Percentiles rank a stretch among this genome's conserved stretches.
Evolutionary conservation across 139 green algal species (phyloP).

Genomic region (Picochlorum sp.): DNA sequence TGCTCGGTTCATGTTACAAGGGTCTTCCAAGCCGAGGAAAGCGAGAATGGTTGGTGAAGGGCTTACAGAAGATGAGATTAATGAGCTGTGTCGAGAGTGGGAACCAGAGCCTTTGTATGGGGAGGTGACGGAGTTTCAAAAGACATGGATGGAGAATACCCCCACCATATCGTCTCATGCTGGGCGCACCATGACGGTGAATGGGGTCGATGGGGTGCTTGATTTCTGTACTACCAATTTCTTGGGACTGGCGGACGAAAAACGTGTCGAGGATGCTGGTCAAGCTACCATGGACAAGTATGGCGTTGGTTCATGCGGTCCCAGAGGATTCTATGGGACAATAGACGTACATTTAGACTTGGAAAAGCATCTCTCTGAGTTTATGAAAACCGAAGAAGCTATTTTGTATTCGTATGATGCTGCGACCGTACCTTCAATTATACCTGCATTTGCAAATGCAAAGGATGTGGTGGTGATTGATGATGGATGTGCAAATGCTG

Average conservation of each 20-base stretch:
- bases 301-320: slow-evolving; percentile 90
- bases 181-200: slow-evolving; percentile 25
- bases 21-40: slow-evolving; percentile 36
- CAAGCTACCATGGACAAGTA: slow-evolving; percentile 76
- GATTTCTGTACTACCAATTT: slow-evolving; percentile 85
- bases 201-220: slow-evolving; percentile 44
- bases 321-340: slow-evolving; percentile 98
- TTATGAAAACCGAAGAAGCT: slow-evolving; percentile 72
- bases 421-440: slow-evolving; percentile 75
- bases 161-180: slow-evolving; percentile 1
- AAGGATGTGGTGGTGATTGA: slow-evolving; percentile 84
- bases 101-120: slow-evolving; percentile 68
- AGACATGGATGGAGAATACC: slow-evolving; percentile 8
- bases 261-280: slow-evolving; percentile 23
- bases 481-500: slow-evolving; percentile 60
- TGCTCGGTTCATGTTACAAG: slow-evolving; percentile 62
- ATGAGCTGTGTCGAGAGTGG: slow-evolving; percentile 80
- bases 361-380: slow-evolving; percentile 60
- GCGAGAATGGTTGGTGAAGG: slow-evolving; percentile 28
- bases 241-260: slow-evolving; percentile 58
- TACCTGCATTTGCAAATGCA: slow-evolving; percentile 86
- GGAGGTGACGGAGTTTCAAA: slow-evolving; percentile 19
- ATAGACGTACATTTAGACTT: slow-evolving; percentile 91
- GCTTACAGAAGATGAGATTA: slow-evolving; percentile 79
- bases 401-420: slow-evolving; percentile 96